Evolutionary conservation across 2,329 filamentous ascomycete species (phyloP).

Genomic region (Teratosphaeriaceae sp.): DNA sequence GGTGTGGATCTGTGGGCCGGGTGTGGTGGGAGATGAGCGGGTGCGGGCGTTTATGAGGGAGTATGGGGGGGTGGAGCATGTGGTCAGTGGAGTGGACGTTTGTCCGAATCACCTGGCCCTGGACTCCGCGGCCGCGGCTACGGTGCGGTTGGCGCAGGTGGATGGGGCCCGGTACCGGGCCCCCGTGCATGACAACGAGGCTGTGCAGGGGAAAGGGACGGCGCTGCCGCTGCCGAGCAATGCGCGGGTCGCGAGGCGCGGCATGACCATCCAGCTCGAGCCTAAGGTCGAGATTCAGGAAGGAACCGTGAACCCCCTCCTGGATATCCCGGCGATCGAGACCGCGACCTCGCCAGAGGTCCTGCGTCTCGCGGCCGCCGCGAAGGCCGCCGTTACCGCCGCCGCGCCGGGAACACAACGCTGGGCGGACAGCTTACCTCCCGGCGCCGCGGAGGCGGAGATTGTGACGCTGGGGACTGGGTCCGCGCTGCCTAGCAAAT

Average conservation of each 20-base stretch:
- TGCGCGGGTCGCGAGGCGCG: conserved; percentile 26
- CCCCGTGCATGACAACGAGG: conserved; percentile 57
- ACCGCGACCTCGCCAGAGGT: conserved; percentile 42
- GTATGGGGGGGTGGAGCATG: conserved; percentile 58
- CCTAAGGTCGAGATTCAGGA: conserved; percentile 38
- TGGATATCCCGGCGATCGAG: conserved; percentile 43
- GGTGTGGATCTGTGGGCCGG: conserved; percentile 74
- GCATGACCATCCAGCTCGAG: conserved; percentile 30
- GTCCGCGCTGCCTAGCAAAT: conserved; percentile 82
- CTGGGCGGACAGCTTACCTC: conserved; percentile 60
- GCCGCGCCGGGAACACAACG: conserved; percentile 38
- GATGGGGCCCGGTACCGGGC: conserved; percentile 68
- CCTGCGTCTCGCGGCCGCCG: conserved; percentile 45
- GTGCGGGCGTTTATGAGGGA: conserved; percentile 64
- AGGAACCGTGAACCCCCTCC: conserved; percentile 41
- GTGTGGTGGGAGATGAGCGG: conserved; percentile 55
- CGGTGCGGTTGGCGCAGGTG: conserved; percentile 63
- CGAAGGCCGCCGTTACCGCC: conserved; percentile 30
- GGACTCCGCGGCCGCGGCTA: conserved; percentile 58
- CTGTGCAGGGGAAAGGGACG: conserved; percentile 15
- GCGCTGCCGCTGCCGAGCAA: conserved; percentile 12
- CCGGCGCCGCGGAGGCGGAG: conserved; percentile 61
- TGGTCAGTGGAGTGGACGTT: conserved; percentile 67
- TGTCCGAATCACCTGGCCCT: conserved; percentile 71
- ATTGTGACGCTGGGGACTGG: conserved; percentile 86